Evolutionary conservation across 2,329 filamentous ascomycete species (phyloP).

Genomic region (Trichoderma citrinoviride): DNA sequence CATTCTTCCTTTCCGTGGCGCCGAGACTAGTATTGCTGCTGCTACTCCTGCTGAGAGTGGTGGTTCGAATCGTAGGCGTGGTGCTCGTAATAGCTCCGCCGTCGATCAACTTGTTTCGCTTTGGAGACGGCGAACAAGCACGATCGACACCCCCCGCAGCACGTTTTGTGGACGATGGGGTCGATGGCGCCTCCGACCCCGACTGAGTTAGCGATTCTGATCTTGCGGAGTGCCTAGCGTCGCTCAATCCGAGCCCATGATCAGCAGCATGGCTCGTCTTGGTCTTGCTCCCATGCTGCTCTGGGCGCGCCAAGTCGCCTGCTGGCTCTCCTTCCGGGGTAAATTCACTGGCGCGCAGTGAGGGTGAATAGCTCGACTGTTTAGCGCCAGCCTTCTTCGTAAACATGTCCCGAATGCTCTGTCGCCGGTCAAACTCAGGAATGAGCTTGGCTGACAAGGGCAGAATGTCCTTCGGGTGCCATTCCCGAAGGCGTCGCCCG

Average conservation of each 20-base stretch:
- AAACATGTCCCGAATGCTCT: slow-evolving; percentile 94
- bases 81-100: background rate
- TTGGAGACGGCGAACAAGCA: background rate
- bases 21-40: background rate
- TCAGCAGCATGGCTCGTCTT: background rate
- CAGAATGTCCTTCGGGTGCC: slow-evolving; percentile 64
- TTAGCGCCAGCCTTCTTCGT: slow-evolving; percentile 34
- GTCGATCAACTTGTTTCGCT: slow-evolving; percentile 11
- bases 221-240: background rate
- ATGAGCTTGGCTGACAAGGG: slow-evolving; percentile 78
- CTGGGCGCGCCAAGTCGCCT: background rate
- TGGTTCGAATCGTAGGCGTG: too few relatives aligned
- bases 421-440: slow-evolving; percentile 80
- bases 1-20: background rate
- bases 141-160: slow-evolving; percentile 11
- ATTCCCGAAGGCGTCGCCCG: slow-evolving; percentile 65
- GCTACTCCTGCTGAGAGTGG: too few relatives aligned
- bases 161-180: slow-evolving; percentile 2
- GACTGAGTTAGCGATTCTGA: background rate
- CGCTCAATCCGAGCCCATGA: background rate
- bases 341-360: background rate
- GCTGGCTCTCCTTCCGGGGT: background rate
- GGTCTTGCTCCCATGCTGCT: background rate
- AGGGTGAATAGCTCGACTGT: background rate
- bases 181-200: background rate